Evolutionary conservation across 192 early-diverging fungal species (phyloP), one percentile per base, ranked within the genome.

Genomic region (Coemansia sp.): DNA sequence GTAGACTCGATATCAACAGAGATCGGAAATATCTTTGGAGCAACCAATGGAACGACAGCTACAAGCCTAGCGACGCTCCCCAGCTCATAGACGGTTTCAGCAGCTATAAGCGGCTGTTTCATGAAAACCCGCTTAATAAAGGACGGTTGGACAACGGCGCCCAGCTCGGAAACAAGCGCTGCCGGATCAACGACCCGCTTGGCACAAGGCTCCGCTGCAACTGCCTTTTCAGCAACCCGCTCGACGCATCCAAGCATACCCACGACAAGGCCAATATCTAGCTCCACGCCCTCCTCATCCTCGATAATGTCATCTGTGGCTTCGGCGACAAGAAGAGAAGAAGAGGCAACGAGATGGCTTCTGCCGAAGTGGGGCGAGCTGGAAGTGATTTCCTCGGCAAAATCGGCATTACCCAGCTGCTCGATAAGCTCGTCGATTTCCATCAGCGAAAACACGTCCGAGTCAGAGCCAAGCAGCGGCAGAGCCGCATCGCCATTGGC

Each of bases 391-490:
- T 42, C 27, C 11, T 34, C 8, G 20, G 63, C 46, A 28, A 34
- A 23, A 2, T 49, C 46, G 11, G 63, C 24, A 29, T 58, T 25
- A 20, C 54, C 68, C 13, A 76, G 61, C 61, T 70, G 68, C 50
- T 71, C 68, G 34, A 76, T 67, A 9, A 76, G 61, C 48, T 67
- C 64, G 58, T 71, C 65, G 28, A 76, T 76, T 11, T 76, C 74
- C 8, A 48, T 32, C 27, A 71, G 18, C 7, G 74, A 71, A 24
- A 76, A 67, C 61, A 48, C 23, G 18, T 75, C 72, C 16, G 56
- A 36, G 22, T 75, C 61, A 2, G 42, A 29, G 7, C 29, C 24
- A 32, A 55, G 11, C 45, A 50, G 16, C 8, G 46, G 56, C 11
- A 35, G 25, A 23, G 32, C 23, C 4, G 22, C 45, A 0, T 39